Conservation (phyloP, 2,329 filamentous ascomycete genomes). For the Colletotrichum sp. region DNA sequence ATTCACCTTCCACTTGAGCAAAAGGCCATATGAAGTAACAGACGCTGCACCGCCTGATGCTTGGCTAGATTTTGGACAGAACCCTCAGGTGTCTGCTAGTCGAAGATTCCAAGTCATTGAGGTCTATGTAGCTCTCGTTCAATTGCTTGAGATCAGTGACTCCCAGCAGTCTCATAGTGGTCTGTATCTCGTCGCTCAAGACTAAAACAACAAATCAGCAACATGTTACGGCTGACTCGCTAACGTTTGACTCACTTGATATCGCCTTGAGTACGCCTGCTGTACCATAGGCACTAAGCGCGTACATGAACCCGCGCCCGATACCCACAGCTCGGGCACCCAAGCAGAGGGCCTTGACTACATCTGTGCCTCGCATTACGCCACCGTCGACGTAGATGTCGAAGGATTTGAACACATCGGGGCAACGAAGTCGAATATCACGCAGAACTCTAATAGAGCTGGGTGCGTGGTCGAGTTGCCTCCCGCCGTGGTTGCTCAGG, state of each 20-base stretch:
- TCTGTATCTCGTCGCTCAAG: neutral
- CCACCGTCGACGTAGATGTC: neutral
- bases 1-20: rapidly evolving
- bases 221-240: neutral
- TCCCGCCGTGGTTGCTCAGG: neutral
- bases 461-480: neutral
- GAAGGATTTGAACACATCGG: neutral
- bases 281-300: neutral
- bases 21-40: neutral
- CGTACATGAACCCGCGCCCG: neutral
- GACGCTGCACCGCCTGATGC: neutral
- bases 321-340: neutral
- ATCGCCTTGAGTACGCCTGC: neutral
- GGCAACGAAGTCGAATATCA: neutral
- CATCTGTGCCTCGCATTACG: neutral
- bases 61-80: neutral
- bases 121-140: neutral
- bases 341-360: neutral
- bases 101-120: neutral
- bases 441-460: neutral
- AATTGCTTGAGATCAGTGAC: neutral
- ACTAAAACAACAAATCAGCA: neutral
- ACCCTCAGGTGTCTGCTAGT: neutral
- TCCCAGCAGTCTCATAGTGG: neutral
- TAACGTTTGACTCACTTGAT: neutral